phyloP scores from a whole-genome alignment of 208 protist genomes.

The Angomonas ambiguus region DNA sequence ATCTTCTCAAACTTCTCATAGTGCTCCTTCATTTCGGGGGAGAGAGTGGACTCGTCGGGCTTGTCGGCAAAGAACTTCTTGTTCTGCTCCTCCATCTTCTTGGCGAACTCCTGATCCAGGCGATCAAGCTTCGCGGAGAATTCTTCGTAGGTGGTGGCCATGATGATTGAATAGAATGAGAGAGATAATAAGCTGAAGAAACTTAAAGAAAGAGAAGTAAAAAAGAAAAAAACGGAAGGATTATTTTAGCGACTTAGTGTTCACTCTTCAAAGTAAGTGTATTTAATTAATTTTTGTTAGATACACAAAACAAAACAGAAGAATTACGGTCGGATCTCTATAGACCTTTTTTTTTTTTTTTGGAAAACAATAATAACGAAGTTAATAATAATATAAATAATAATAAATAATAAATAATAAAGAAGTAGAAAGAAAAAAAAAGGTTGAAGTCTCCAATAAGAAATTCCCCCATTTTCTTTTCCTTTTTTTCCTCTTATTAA shows the following conservation, averaged over 20 bases:
- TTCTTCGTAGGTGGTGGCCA: conserved; percentile 87
- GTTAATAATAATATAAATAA: conserved; percentile 17
- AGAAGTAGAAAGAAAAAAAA: conserved; percentile 8
- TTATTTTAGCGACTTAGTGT: not conserved
- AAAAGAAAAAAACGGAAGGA: conserved; percentile 13
- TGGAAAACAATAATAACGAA: conserved; percentile 3
- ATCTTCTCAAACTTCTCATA: conserved; percentile 92
- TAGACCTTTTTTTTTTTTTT: not conserved
- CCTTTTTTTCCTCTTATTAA: no score
- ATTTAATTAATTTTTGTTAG: no score
- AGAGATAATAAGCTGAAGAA: not conserved
- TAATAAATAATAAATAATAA: conserved; percentile 13
- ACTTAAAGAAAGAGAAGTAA: not conserved
- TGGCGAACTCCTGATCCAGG: conserved; percentile 85
- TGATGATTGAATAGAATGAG: conserved; percentile 20
- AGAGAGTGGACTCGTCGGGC: conserved; percentile 85
- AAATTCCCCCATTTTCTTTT: no score
- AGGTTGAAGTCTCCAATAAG: no score
- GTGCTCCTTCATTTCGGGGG: conserved; percentile 90
- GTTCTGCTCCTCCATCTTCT: conserved; percentile 93
- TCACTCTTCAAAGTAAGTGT: not conserved
- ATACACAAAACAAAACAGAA: no score
- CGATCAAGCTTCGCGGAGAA: conserved; percentile 88
- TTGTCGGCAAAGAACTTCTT: conserved; percentile 92
- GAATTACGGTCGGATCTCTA: not conserved